phyloP scores from a whole-genome alignment of 495 filamentous ascomycete genomes.

The Annulohypoxylon moriforme region DNA sequence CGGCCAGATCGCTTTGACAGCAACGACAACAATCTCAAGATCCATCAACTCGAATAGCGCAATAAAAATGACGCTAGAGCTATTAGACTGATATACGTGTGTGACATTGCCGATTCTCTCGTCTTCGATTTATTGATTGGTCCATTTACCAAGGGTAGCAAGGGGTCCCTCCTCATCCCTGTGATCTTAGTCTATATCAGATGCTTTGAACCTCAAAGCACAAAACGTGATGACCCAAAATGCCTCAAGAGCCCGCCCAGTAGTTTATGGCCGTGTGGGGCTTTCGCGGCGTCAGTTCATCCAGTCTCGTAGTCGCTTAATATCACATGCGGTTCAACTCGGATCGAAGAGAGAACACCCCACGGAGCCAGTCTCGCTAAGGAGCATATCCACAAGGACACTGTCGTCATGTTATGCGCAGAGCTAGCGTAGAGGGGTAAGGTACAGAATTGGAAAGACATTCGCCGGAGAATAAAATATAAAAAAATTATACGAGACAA shows the following conservation, averaged over 20 bases:
- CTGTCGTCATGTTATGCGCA: slow-evolving; percentile 18
- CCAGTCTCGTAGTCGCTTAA: slow-evolving; percentile 3
- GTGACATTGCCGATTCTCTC: slow-evolving; percentile 33
- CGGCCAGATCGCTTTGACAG: slow-evolving; percentile 26
- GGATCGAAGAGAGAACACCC: slow-evolving; percentile 19
- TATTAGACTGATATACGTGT: slow-evolving; percentile 13
- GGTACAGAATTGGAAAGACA: background rate
- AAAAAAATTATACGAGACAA: background rate
- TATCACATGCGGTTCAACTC: slow-evolving; percentile 16
- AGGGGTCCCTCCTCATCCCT: slow-evolving; percentile 20
- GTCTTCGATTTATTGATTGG: slow-evolving; percentile 25
- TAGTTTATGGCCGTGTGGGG: slow-evolving; percentile 19
- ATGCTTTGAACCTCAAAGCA: slow-evolving; percentile 31
- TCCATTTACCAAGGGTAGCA: background rate
- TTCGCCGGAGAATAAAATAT: background rate
- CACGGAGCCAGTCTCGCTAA: slow-evolving; percentile 15
- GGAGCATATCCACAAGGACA: background rate
- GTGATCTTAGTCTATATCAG: slow-evolving; percentile 32
- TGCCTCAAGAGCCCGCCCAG: slow-evolving; percentile 27
- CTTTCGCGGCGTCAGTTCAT: slow-evolving; percentile 17
- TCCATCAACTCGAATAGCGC: slow-evolving; percentile 15
- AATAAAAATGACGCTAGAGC: slow-evolving; percentile 1
- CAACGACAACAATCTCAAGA: slow-evolving; percentile 11
- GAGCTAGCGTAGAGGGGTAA: background rate
- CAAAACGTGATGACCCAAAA: slow-evolving; percentile 42